Evolutionary conservation across 441 rosid genomes (phyloP), one percentile per base, ranked within the genome.

Genomic region (Pelargonium exstipulatum): DNA sequence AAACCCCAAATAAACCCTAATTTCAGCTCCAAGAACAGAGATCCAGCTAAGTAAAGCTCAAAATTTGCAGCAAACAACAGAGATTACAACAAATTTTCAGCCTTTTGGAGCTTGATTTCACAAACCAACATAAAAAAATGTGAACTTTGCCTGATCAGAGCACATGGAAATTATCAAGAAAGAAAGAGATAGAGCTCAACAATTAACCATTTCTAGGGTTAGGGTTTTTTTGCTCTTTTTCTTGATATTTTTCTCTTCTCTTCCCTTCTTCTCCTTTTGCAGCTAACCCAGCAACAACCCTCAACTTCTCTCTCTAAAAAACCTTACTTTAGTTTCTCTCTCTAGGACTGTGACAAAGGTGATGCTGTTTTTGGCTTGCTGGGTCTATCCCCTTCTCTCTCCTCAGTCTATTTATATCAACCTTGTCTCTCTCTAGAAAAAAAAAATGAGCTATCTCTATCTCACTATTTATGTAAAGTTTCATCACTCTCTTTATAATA

Each of bases 1-100:
- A 57, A 57, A 57, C 62, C 17, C 62, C 13, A 57, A 57, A 57
- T 5, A 57, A 57, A 57, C 62, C 62, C 62, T 57, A 57, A 57
- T 57, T 57, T 5, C 26, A 57, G 62, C 62, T 18, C 26, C 16
- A 16, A 57, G 26, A 4, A 14, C 62, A 57, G 26, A 57, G 62
- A 57, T 57, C 62, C 62, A 57, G 17, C 62, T 8, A 57, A 57
- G 62, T 8, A 17, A 5, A 57, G 62, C 62, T 57, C 17, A 5
- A 57, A 5, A 17, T 3, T 17, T 17, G 26, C 62, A 57, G 29
- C 16, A 57, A 57, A 5, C 0, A 49, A 10, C 55, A 49, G 55
- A 49, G 17, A 17, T 13, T 49, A 49, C 55, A 49, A 10, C 13
- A 49, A 49, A 49, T 14, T 49, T 49, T 14, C 17, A 49, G 55